Base-by-base conservation (phyloP, 441 rosid species). In the Breynia disticha region DNA sequence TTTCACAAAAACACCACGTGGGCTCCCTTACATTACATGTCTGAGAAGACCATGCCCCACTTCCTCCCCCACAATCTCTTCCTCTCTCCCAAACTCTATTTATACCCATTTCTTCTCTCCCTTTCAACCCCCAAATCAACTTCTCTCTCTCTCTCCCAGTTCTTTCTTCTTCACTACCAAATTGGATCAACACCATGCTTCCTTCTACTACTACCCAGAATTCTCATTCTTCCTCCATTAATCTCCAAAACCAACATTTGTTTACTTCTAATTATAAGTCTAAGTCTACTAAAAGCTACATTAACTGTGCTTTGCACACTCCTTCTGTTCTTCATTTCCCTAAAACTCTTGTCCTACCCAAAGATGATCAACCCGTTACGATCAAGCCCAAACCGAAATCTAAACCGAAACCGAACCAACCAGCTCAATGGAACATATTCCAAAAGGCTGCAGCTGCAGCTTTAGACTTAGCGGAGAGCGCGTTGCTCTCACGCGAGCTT, bases 391-490 rank as follows among this genome's bases (percentile, higher is more conserved):
- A 43, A 1, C 44, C 44, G 15, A 21, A 11, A 19, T 13, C 16
- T 9, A 28, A 38, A 41, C 32, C 32, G 7, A 24, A 24, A 2
- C 32, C 32, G 7, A 24, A 24, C 32, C 32, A 24, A 24, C 32
- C 32, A 7, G 32, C n/a, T n/a, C n/a, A n/a, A n/a, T 61, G 79
- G 78, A 87, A 84, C 67, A 64, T 72, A 13, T 21, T 82, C 5
- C 95, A 82, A 44, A 77, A 63, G 64, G 71, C 69, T 3, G 93
- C 80, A 0, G 65, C 84, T 17, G 48, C 72, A 19, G 83, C 81
- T 43, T 62, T 87, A 38, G 87, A 87, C 64, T 65, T 60, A 20
- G 74, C 70, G 0, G 93, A 87, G 39, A 52, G 56, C 62, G 81
- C 74, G 41, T 67, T 87, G 16, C 16, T 77, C 16, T 57, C 86